Evolutionary conservation across 257 asterid genomes (phyloP), one percentile per base, ranked within the genome.

Genomic region (Buddleja alternifolia): DNA sequence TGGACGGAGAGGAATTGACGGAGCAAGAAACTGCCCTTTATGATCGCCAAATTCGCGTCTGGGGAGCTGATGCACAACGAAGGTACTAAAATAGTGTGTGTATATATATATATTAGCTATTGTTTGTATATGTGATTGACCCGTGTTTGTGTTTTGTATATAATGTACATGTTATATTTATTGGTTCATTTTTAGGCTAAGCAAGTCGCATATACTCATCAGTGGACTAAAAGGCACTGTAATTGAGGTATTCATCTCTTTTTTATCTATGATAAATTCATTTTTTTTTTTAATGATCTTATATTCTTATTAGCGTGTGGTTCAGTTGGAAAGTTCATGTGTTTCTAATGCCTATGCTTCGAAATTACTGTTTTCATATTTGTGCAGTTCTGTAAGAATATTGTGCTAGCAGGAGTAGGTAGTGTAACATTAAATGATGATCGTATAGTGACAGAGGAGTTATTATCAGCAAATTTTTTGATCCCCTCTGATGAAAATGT

Each of bases 21-120:
- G 99, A 94, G 80, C 99, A 94, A 21, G 97, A 94, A 82, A 94
- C 99, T 8, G 99, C 99, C 10, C 91, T 94, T n/a, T 94, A 94
- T 59, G 99, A 94, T 82, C 97, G 99, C 25, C 99, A 94, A 82
- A 94, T 93, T 79, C 93, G 99, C 64, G 99, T 94, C 59, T 94
- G 99, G 99, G 99, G 99, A 0, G 97, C 96, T 58, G 97, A 91
- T 81, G 99, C 99, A 75, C 99, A 91, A 32, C 79, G 97, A 73
- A 87, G 97, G 99, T 94, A 53, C 39, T 58, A 8, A 62, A 0
- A 25, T 36, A 32, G 14, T 20, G 21, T 19, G n/a, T n/a, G n/a
- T n/a, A n/a, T n/a, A n/a, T 24, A 23, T 10, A 24, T 11, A 4
- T 44, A 36, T 10, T 8, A 29, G 19, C 12, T 47, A 32, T 25